Evolutionary conservation across 208 protist genomes (phyloP), one percentile per base, ranked within the genome.

Genomic region (Lotmaria passim): DNA sequence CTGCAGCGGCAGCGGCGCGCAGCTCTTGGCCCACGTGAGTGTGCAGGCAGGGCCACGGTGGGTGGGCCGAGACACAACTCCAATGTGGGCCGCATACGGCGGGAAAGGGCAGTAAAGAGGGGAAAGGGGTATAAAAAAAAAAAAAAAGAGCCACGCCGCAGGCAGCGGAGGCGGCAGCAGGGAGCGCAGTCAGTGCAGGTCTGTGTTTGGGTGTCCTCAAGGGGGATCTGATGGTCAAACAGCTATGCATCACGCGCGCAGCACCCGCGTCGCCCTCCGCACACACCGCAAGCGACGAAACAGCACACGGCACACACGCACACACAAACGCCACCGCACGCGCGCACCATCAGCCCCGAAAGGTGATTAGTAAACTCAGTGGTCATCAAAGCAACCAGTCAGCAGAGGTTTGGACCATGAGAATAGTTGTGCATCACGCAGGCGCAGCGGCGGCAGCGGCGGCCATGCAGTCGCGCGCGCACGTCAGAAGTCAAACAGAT

Each of bases 401-500:
- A 56, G 51, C 30, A 56, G 12, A 30, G 24, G 51, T 56, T 56
- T 56, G 51, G 51, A 56, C 51, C 51, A 56, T 56, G 51, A 56
- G 51, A 56, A 56, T 56, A 7, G 51, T 6, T 56, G 55, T 60
- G 55, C 55, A 60, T 60, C 55, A 60, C 55, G 26, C 55, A 23
- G 58, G 58, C 58, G 21, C 43, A 17, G 43, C 43, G 17, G 43
- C n/a, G 43, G 43, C 43, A 48, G 17, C 43, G 43, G 43, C 43
- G 43, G 43, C 43, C 6, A 17, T 17, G n/a, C 14, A 7, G 7
- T n/a, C n/a, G n/a, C n/a, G 43, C 39, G 44, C 59, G 23, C 30
- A 24, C 65, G 39, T 70, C 67, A 65, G 52, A 74, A 75, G 78
- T 78, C 71, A 75, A 75, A 83, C 72, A 82, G 77, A 82, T 71